Conservation (phyloP, 2,329 filamentous ascomycete genomes). For the Diaporthe sp. region DNA sequence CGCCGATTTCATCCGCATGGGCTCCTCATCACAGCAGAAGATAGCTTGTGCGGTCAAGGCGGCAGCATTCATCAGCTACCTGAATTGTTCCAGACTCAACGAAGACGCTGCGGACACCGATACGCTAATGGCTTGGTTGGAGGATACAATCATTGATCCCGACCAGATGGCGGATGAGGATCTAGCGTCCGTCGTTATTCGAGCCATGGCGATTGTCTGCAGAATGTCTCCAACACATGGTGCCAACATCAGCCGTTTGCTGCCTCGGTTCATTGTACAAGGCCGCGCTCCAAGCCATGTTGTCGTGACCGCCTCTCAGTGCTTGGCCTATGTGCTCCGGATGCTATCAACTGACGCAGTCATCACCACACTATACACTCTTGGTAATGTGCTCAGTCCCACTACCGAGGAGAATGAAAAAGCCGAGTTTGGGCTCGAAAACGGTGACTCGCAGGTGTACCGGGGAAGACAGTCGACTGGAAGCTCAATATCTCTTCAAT, state of each 20-base stretch:
- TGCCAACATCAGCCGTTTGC: conserved; percentile 80
- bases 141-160: conserved; percentile 83
- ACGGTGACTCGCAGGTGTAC: conserved; percentile 61
- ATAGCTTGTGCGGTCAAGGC: conserved; percentile 90
- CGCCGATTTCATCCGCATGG: conserved; percentile 89
- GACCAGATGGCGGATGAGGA: conserved; percentile 85
- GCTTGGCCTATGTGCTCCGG: conserved; percentile 84
- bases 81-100: conserved; percentile 88
- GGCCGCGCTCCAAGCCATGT: conserved; percentile 78
- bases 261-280: conserved; percentile 91
- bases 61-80: conserved; percentile 82
- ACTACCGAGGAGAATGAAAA: conserved; percentile 62
- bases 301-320: conserved; percentile 84
- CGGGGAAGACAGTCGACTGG: conserved; percentile 72
- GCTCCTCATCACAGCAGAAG: conserved; percentile 87
- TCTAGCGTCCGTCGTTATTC: conserved; percentile 83
- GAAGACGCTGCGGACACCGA: conserved; percentile 86
- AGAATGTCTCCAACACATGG: conserved; percentile 81
- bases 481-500: conserved; percentile 84
- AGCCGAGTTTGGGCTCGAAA: conserved; percentile 54
- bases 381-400: conserved; percentile 95
- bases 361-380: conserved; percentile 94
- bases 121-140: conserved; percentile 85
- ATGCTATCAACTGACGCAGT: conserved; percentile 91
- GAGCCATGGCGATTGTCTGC: conserved; percentile 85